Evolutionary conservation across 768 basidiomycete species (phyloP), one percentile per base, ranked within the genome.

Genomic region (Amanita muscaria): DNA sequence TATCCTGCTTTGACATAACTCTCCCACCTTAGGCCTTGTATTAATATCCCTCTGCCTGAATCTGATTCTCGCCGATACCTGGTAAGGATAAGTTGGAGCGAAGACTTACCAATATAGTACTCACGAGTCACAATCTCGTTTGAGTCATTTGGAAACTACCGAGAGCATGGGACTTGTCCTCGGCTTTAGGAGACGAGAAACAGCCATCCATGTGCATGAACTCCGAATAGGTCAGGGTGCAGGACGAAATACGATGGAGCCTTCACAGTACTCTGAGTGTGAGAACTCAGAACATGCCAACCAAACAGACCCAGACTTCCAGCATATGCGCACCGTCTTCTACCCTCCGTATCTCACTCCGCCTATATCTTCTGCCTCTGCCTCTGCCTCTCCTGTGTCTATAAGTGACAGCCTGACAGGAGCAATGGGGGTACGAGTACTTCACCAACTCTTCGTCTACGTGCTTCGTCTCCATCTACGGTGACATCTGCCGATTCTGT

Each of bases 1-100:
- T 87, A 88, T 14, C 83, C 86, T 1, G 86, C 87, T 59, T 90
- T 89, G 54, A 91, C 77, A 59, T 89, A 91, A 56, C 83, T 88
- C 56, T 88, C 86, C 89, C 88, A 91, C 40, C 83, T 66, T 27
- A 88, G 62, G 50, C 80, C 73, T 66, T 25, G 73, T 81, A 55
- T 83, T 73, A 49, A 89, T 89, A 39, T 83, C 83, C 12, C 49
- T 74, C 70, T 11, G 62, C 62, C 48, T 64, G 65, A 14, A 67
- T 71, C 34, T 69, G 59, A 1, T 70, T 65, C n/a, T 66, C 59
- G 52, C 59, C 42, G 37, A 59, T 36, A 51, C 59, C 62, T 40
- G 48, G 44, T 9, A 10, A 19, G 8, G 37, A 12, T 19, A 42
- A 29, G 63, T 63, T 3, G 84, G 84, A 3, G 70, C 67, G 55